Evolutionary conservation across 2,329 filamentous ascomycete genomes (phyloP).

Genomic region (Pleoardoris graminearum): DNA sequence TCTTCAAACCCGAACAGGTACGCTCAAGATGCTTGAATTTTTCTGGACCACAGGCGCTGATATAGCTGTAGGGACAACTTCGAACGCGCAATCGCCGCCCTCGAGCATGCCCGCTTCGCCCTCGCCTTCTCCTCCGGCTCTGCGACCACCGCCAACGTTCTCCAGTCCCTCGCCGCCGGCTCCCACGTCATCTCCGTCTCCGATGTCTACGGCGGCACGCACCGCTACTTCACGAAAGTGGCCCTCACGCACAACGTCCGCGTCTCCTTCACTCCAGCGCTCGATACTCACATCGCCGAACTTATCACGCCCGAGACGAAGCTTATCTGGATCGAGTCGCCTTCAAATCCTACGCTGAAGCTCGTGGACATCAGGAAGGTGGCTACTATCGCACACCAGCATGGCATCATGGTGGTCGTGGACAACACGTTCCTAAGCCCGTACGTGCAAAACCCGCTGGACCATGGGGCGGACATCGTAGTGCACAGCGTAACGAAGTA

Average conservation of each 20-base stretch:
- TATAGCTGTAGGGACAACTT: conserved; percentile 72
- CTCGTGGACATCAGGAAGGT: conserved; percentile 92
- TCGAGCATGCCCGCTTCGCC: conserved; percentile 90
- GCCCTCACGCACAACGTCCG: conserved; percentile 91
- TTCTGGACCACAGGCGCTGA: conserved; percentile 14
- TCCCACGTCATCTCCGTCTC: conserved; percentile 96
- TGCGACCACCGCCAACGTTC: conserved; percentile 87
- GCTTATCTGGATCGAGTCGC: conserved; percentile 95
- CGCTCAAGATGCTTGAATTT: conserved; percentile 11
- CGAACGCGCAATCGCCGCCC: conserved; percentile 83
- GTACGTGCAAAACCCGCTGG: conserved; percentile 94
- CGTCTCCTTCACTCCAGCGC: conserved; percentile 91
- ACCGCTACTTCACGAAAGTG: conserved; percentile 98
- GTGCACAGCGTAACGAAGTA: conserved; percentile 98
- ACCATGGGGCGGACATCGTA: conserved; percentile 94
- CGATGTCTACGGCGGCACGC: conserved; percentile 96
- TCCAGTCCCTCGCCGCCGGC: conserved; percentile 87
- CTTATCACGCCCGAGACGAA: conserved; percentile 89
- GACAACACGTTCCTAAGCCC: conserved; percentile 98
- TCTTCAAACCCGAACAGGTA: conserved; percentile 88
- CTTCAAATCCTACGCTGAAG: conserved; percentile 90
- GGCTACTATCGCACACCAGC: conserved; percentile 77
- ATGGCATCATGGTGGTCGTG: conserved; percentile 93
- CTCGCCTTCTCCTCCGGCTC: conserved; percentile 94
- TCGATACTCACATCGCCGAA: conserved; percentile 82